Evolutionary conservation across 75 land plant species (phyloP), one percentile per base, ranked within the genome.

Genomic region (Azolla pinnata): DNA sequence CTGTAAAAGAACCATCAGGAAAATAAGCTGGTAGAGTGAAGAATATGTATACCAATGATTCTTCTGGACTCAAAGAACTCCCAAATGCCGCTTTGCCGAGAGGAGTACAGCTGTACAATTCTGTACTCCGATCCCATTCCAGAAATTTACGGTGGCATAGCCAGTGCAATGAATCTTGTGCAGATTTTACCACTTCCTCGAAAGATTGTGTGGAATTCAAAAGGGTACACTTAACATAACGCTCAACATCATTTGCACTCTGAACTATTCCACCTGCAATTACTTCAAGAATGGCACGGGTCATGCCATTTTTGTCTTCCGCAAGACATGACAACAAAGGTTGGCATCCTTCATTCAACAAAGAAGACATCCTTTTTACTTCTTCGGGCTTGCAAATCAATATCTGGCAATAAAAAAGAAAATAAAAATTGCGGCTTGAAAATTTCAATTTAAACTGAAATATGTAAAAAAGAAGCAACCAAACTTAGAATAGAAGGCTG

Each of bases 251-350:
- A 66, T 63, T 61, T 69, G 99, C 96, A 69, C 82, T 83, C 61
- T 95, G 99, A 56, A 95, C 99, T 58, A 86, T 86, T 8, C 99
- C 99, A 44, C 88, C 87, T 52, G 99, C 90, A 54, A 95, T 91
- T 59, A 95, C 99, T 54, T 95, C 99, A 62, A 89, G 55, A 40
- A 95, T 81, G 54, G 99, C 96, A 65, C 93, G 96, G 56, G 81
- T 86, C 99, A 95, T 95, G 44, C 99, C 99, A 79, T 89, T 95
- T 60, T 81, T 85, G 67, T 88, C 96, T 51, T 95, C 90, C 4
- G 96, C 75, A 7, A 95, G 72, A 73, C 99, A 95, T 54, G 99
- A 95, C 27, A 86, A 74, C 50, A 95, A 62, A 29, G 96, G 85
- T 35, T 89, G 84, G 49, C 99, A 95, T 34, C 67, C 75, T 44